Evolutionary conservation across 768 basidiomycete genomes (phyloP).

Genomic region (Boletus insuetus): DNA sequence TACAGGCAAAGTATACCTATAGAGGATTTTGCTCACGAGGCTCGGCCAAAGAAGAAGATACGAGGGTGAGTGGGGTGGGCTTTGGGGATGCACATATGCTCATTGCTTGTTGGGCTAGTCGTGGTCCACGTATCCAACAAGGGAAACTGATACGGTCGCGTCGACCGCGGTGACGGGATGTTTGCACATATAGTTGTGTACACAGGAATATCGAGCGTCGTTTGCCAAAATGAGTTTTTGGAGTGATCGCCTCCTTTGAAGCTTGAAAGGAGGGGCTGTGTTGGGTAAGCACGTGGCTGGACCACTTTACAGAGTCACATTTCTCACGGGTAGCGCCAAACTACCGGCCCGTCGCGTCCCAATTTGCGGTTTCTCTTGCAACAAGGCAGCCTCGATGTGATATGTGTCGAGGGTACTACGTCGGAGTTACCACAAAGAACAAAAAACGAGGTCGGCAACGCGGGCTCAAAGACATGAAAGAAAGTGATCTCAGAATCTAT

Average conservation of each 20-base stretch:
- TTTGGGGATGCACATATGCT: background rate
- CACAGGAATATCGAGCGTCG: slow-evolving; percentile 10
- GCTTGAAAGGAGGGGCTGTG: slow-evolving; percentile 18
- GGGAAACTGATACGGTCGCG: slow-evolving; percentile 74
- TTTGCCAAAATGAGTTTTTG: slow-evolving; percentile 7
- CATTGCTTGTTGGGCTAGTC: slow-evolving; percentile 37
- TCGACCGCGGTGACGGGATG: slow-evolving; percentile 33
- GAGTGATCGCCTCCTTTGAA: slow-evolving; percentile 10
- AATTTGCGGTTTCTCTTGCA: slow-evolving; percentile 22
- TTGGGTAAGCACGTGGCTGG: slow-evolving; percentile 22
- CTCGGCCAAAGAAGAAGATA: slow-evolving; percentile 70
- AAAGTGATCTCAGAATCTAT: slow-evolving; percentile 32
- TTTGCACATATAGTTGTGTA: slow-evolving; percentile 8
- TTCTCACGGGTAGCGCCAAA: slow-evolving; percentile 27
- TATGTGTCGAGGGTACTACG: slow-evolving; percentile 31
- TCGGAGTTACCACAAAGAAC: slow-evolving; percentile 40
- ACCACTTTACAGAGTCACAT: slow-evolving; percentile 30
- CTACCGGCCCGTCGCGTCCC: slow-evolving; percentile 10
- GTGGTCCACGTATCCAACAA: slow-evolving; percentile 72
- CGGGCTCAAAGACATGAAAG: slow-evolving; percentile 38
- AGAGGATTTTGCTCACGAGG: slow-evolving; percentile 60
- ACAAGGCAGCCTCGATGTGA: slow-evolving; percentile 39
- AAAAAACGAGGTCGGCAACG: slow-evolving; percentile 42
- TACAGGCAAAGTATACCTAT: slow-evolving; percentile 58
- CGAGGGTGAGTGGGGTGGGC: slow-evolving; percentile 58